These are phyloP conservation scores for Candida ortonii DNA, from an alignment of 805 yeast genomes.

Conservation along the genomic window DNA sequence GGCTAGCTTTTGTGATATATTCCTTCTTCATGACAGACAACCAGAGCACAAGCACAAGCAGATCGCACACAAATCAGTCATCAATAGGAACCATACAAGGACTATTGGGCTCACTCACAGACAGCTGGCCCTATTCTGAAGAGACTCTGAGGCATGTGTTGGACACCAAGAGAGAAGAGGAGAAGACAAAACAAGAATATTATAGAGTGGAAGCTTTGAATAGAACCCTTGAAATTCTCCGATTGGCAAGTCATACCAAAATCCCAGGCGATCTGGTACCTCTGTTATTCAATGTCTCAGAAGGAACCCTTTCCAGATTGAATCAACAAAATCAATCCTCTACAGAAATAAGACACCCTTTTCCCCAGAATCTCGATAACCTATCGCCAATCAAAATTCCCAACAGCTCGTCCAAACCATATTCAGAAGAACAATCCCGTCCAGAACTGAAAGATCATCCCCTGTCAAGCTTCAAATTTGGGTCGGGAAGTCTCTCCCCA, in stretches of 20 bases:
- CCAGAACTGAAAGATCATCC: constrained; percentile 14
- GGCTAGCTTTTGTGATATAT: no score
- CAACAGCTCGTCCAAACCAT: constrained; percentile 14
- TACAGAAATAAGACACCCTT: no score
- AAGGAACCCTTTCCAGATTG: constrained; percentile 16
- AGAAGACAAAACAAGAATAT: constrained; percentile 76
- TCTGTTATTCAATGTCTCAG: constrained; percentile 40
- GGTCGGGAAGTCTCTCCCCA: constrained; percentile 23
- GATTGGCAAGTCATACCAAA: constrained; percentile 55
- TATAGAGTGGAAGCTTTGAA: constrained; percentile 63
- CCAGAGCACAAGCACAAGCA: no score
- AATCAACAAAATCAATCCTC: no score
- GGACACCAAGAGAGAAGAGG: constrained; percentile 65
- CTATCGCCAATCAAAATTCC: no score
- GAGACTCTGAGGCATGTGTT: constrained; percentile 57
- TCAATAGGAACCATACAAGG: constrained; percentile 38
- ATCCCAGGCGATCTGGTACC: constrained; percentile 68
- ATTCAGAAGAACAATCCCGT: not conserved
- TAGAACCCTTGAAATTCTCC: constrained; percentile 59
- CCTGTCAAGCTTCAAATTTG: constrained; percentile 32
- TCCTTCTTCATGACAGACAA: constrained; percentile 5
- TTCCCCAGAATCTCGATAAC: no score
- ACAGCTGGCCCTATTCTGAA: constrained; percentile 56
- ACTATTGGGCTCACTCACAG: constrained; percentile 52
- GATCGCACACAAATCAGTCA: no score